phyloP scores from a whole-genome alignment of 257 asterid genomes.

The Solanum pennellii region DNA sequence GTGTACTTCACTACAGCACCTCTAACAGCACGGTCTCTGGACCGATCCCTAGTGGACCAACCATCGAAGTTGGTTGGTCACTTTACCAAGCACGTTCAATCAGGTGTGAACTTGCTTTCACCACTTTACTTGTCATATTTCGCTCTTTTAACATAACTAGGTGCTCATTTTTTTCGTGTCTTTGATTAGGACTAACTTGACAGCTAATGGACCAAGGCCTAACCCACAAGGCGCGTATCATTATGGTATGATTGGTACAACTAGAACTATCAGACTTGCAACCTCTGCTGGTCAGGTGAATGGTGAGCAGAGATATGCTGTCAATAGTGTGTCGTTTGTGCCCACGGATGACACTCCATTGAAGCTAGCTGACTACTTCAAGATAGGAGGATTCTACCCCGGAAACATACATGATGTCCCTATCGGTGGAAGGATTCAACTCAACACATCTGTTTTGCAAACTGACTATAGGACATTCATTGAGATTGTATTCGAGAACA shows the following conservation, averaged over 20 bases:
- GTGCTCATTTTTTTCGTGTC: background rate
- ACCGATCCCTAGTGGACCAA: slow-evolving; percentile 75
- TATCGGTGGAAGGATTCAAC: slow-evolving; percentile 64
- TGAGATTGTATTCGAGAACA: slow-evolving; percentile 64
- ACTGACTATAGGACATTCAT: slow-evolving; percentile 58
- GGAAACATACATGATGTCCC: slow-evolving; percentile 33
- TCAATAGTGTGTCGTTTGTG: slow-evolving; percentile 8
- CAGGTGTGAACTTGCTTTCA: slow-evolving; percentile 4
- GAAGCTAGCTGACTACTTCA: slow-evolving; percentile 11
- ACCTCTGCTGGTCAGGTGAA: slow-evolving; percentile 3
- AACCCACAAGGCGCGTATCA: slow-evolving; percentile 12
- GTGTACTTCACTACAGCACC: slow-evolving; percentile 47
- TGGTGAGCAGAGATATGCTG: slow-evolving; percentile 7
- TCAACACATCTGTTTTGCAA: slow-evolving; percentile 59
- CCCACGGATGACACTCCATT: slow-evolving; percentile 7
- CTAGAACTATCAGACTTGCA: slow-evolving; percentile 8
- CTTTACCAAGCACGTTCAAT: slow-evolving; percentile 84
- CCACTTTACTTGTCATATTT: background rate
- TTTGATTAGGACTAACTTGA: slow-evolving; percentile 3
- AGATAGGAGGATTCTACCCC: background rate
- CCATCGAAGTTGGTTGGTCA: slow-evolving; percentile 78
- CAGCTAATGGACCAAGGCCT: slow-evolving; percentile 16
- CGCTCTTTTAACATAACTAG: background rate
- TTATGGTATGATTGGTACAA: slow-evolving; percentile 8
- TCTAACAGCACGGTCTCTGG: slow-evolving; percentile 47